Evolutionary conservation across 1,284 basidiomycete species (phyloP).

Genomic region (Leucoagaricus sp.): DNA sequence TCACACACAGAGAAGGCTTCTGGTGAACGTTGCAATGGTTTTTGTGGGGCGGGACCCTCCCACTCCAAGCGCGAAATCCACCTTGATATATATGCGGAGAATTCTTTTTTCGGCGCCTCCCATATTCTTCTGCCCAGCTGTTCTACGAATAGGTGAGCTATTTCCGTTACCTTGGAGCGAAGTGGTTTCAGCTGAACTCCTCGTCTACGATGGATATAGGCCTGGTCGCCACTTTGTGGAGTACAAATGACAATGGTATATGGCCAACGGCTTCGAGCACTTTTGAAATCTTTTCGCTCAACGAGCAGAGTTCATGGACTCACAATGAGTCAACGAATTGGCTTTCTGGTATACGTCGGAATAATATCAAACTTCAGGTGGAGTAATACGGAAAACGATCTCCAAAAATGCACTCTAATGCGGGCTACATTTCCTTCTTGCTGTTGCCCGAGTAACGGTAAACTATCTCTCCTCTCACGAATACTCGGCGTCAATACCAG

Average conservation of each 20-base stretch:
- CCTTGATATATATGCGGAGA: not conserved
- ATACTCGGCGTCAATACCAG: slow-evolving; percentile 8
- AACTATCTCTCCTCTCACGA: slow-evolving; percentile 4
- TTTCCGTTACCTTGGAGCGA: no score
- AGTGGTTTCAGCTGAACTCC: no score
- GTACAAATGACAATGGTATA: no score
- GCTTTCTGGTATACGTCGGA: no score
- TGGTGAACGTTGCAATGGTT: no score
- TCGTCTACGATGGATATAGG: no score
- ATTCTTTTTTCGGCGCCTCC: not conserved
- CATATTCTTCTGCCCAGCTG: not conserved
- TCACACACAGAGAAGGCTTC: not conserved
- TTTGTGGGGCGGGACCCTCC: not conserved
- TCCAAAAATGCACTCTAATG: not conserved
- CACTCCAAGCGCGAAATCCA: not conserved
- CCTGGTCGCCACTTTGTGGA: no score
- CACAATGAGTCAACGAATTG: no score
- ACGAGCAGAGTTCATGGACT: no score
- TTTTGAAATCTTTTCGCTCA: no score
- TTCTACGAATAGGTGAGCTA: not conserved
- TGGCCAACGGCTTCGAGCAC: no score
- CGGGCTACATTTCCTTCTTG: not conserved
- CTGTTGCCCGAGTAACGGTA: slow-evolving; percentile 15
- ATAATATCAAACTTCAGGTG: slow-evolving; percentile 7
- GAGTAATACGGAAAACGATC: slow-evolving; percentile 1